A percentile compares a stretch with the other conserved stretches of the same genome.
Evolutionary conservation across 495 filamentous ascomycete genomes (phyloP).

Genomic region (Chaetomium tenue): DNA sequence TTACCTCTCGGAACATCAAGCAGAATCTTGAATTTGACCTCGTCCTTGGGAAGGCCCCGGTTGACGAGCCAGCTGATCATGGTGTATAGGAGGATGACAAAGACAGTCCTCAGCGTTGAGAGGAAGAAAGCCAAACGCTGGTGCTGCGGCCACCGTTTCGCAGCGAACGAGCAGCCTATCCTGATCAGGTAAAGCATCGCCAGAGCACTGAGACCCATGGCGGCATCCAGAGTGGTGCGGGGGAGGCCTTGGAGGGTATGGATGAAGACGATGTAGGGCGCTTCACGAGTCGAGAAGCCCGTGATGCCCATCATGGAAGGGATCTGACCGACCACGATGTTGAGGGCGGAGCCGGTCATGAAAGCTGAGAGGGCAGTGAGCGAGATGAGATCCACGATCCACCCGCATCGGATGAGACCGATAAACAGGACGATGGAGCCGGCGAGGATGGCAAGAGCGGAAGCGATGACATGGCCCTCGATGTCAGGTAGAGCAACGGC

Average conservation of each 20-base stretch:
- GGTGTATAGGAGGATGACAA: constrained; percentile 91
- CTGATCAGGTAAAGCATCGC: constrained; percentile 81
- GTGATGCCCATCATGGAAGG: constrained; percentile 80
- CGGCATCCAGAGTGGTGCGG: constrained; percentile 69
- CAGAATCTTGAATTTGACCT: constrained; percentile 66
- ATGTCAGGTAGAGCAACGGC: constrained; percentile 57
- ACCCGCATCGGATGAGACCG: constrained; percentile 76
- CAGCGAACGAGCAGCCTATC: constrained; percentile 60
- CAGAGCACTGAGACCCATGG: constrained; percentile 84
- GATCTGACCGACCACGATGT: constrained; percentile 86
- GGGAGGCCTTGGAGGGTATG: constrained; percentile 77
- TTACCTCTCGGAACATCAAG: constrained; percentile 72
- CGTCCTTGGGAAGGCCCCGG: constrained; percentile 44
- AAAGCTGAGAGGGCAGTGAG: constrained; percentile 89
- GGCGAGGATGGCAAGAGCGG: constrained; percentile 73
- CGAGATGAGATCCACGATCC: constrained; percentile 95
- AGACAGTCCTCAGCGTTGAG: constrained; percentile 83
- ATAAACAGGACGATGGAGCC: constrained; percentile 81
- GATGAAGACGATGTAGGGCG: constrained; percentile 85
- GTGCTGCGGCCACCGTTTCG: constrained; percentile 65
- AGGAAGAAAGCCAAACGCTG: constrained; percentile 83
- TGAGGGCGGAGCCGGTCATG: constrained; percentile 97
- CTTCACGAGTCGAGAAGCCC: constrained; percentile 68
- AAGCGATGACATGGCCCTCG: constrained; percentile 64
- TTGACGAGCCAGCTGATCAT: constrained; percentile 88